Base-by-base conservation (phyloP, 371 early-diverging fungal species). In the Actinomucor elegans region DNA sequence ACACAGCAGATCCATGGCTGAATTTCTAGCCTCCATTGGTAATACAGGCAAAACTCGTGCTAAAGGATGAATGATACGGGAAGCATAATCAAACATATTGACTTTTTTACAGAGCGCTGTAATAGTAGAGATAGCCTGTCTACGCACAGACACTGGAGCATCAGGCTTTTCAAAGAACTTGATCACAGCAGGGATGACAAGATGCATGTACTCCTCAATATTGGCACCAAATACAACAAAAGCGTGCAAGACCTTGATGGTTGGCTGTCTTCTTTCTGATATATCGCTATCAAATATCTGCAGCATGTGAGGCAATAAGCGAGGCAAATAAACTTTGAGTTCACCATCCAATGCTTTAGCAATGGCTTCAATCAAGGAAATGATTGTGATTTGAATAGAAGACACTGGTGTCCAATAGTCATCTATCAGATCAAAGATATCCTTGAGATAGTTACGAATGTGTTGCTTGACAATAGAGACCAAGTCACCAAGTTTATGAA, bases 151-250 rank as follows among this genome's bases (percentile, higher is more conserved):
- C 3, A 77, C 52, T 0, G 90, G 86, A 0, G 80, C 77, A 41
- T 90, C 91, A 0, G 83, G 71, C 26, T 82, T 79, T 59, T 94
- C 95, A 59, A 96, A 86, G 36, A 93, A 79, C 36, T 78, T 69
- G 42, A 96, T 88, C 11, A 98, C 80, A 5, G 86, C 89, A 5
- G 96, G 98, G 41, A 96, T 84, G 8, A 97, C 90, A 20, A 98
- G 73, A 59, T 93, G 94, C 78, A 97, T 81, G 58, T 94, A 94
- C 48, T 96, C 94, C 62, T 97, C 97, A 51, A 97, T 84, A 53
- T 89, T 94, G 23, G 89, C 71, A 14, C 96, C 94, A 77, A 97
- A 90, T 2, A 88, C 83, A 34, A 85, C 82, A 64, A 98, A 77
- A 0, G 93, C 88, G 54, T 94, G 89, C 34, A 98, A 69, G 0